Percentiles rank a stretch among this genome's conserved stretches.
These are phyloP conservation scores for Pharnaceum exiguum DNA, from an alignment of 148 eudicot genomes.

Conservation along the genomic window DNA sequence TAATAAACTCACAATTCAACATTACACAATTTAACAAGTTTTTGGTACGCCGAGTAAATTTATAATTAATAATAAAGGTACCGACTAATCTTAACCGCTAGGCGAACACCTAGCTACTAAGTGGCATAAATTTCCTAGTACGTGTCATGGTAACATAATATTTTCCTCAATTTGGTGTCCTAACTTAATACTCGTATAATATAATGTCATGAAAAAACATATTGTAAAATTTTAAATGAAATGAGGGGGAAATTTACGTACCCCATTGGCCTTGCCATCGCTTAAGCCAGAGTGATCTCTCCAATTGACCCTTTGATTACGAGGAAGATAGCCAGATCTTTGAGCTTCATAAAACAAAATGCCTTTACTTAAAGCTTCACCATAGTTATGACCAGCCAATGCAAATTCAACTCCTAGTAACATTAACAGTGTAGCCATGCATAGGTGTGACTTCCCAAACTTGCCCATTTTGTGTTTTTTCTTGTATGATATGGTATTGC, in stretches of 20 bases:
- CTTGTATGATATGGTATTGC: too few relatives aligned
- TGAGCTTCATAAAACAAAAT: slow-evolving; percentile 93
- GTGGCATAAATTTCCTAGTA: too few relatives aligned
- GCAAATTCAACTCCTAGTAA: slow-evolving; percentile 24
- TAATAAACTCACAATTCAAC: too few relatives aligned
- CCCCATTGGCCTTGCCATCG: slow-evolving; percentile 88
- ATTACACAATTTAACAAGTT: too few relatives aligned
- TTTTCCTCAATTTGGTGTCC: too few relatives aligned
- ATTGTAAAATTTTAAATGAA: background rate
- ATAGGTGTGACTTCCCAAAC: slow-evolving; percentile 16
- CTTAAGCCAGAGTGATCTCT: slow-evolving; percentile 77
- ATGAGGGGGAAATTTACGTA: slow-evolving; percentile 16
- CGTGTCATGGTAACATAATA: too few relatives aligned
- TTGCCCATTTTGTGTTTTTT: slow-evolving; percentile 35
- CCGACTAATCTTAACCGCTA: too few relatives aligned
- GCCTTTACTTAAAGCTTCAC: slow-evolving; percentile 80
- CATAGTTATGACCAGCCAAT: slow-evolving; percentile 70
- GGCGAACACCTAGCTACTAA: too few relatives aligned
- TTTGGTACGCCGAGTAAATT: too few relatives aligned
- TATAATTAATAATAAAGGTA: too few relatives aligned
- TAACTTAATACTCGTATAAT: too few relatives aligned
- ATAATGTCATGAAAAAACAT: too few relatives aligned
- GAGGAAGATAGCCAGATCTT: slow-evolving; percentile 88
- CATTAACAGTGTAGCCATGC: slow-evolving; percentile 39
- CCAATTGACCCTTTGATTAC: slow-evolving; percentile 80